Percentiles rank a stretch among this genome's conserved stretches.
These are phyloP conservation scores for Aphanomyces stellatus DNA, from an alignment of 352 stramenopile species.

Conservation along the genomic window DNA sequence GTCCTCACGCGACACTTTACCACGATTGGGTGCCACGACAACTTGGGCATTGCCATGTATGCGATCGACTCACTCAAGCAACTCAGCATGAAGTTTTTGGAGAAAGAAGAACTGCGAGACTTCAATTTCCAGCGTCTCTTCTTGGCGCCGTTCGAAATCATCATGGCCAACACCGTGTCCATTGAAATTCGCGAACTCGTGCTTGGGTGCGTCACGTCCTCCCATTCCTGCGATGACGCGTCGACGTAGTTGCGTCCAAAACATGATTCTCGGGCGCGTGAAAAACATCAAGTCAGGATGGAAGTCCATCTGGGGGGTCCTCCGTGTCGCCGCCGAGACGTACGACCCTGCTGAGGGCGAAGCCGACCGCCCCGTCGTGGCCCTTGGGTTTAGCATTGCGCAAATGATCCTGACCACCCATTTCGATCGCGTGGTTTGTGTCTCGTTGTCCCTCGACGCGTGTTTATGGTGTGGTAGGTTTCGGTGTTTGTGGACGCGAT, in stretches of 20 bases:
- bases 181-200: slow-evolving; percentile 87
- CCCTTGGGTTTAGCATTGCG: slow-evolving; percentile 80
- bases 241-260: slow-evolving; percentile 60
- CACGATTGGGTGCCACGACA: slow-evolving; percentile 93
- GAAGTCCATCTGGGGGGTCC: slow-evolving; percentile 91
- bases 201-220: slow-evolving; percentile 32
- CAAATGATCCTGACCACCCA: slow-evolving; percentile 76
- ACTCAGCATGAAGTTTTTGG: slow-evolving; percentile 99
- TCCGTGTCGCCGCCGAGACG: slow-evolving; percentile 80
- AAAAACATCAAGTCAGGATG: slow-evolving; percentile 88
- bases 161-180: slow-evolving; percentile 81
- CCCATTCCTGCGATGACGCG: neutral
- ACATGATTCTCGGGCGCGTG: slow-evolving; percentile 85
- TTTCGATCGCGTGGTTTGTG: slow-evolving; percentile 48
- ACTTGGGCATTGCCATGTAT: slow-evolving; percentile 97
- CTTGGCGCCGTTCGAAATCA: slow-evolving; percentile 94
- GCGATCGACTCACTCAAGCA: slow-evolving; percentile 99
- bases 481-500: slow-evolving; percentile 69
- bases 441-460: neutral
- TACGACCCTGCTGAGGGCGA: slow-evolving; percentile 47
- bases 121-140: slow-evolving; percentile 99
- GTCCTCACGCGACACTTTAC: slow-evolving; percentile 97
- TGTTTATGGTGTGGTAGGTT: slow-evolving; percentile 7
- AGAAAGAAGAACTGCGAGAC: slow-evolving; percentile 96
- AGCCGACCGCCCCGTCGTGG: slow-evolving; percentile 52